Evolutionary conservation across 2,329 filamentous ascomycete genomes (phyloP), one percentile per base, ranked within the genome.

Genomic region (Helotiales sp.): DNA sequence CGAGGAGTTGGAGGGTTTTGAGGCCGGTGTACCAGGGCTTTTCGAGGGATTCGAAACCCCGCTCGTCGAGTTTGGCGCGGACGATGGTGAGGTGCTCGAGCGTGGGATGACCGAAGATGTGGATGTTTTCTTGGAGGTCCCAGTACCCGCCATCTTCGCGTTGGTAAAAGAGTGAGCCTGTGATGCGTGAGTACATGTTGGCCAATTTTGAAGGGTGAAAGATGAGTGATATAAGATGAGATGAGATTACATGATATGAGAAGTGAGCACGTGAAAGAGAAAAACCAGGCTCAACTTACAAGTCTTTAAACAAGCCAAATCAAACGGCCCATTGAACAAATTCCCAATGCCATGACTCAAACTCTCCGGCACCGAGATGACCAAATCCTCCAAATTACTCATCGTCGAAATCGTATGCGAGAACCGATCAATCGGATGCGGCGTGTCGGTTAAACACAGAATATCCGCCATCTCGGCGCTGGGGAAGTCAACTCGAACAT

Each of bases 61-160:
- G 79, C 63, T 84, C 76, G 61, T 83, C 82, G 3, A 85, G 77
- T 68, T 79, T 80, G 11, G 83, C 83, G n/a, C 79, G 74, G 54
- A 76, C 77, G 58, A 85, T 81, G 54, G 78, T 78, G 3, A 85
- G 79, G 5, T 75, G 79, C 71, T 84, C 82, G 22, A 85, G 78
- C 0, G 82, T 82, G 0, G 83, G 83, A 58, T 85, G 83, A 3
- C 81, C 77, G 66, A 85, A 85, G 60, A 85, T 83, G 75, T 85
- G 82, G 55, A 85, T 84, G 70, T 84, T 85, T 67, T 83, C 82
- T 66, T 80, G 82, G 45, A 85, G 77, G 70, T 85, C 82, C 83
- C 83, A 85, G 73, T 84, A 85, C 10, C 76, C 76, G 59, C 80
- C 77, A 61, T 80, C 77, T 15, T 79, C 77, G 68, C 77, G 77